Evolutionary conservation across 148 eudicot genomes (phyloP).

Genomic region (Camellia lanceoleosa): DNA sequence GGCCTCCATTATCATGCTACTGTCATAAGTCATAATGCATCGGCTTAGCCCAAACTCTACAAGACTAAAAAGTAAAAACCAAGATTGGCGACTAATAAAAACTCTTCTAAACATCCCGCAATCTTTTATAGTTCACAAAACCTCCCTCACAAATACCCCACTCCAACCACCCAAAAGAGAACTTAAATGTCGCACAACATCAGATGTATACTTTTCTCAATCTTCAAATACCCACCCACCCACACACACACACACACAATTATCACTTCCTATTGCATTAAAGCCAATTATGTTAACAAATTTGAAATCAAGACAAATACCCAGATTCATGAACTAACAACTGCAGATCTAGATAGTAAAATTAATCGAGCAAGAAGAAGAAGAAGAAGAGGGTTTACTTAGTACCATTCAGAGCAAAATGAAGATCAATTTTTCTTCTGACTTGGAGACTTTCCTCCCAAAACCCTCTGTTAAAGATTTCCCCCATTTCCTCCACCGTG

Average conservation of each 20-base stretch:
- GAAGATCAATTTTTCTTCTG: slow-evolving; percentile 45
- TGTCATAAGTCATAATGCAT: neutral
- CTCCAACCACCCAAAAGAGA: neutral
- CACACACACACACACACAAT: too few species aligned
- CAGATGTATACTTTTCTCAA: neutral
- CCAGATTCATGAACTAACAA: neutral
- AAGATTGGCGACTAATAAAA: neutral
- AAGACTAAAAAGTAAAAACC: neutral
- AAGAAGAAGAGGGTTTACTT: too few species aligned
- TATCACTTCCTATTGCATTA: neutral
- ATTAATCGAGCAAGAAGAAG: neutral
- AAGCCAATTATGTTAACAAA: slow-evolving; percentile 5
- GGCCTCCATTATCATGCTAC: neutral
- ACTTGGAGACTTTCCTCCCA: slow-evolving; percentile 50
- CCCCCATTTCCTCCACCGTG: slow-evolving; percentile 82
- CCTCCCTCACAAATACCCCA: neutral
- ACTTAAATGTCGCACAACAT: neutral
- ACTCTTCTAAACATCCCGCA: too few species aligned
- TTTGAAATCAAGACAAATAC: neutral
- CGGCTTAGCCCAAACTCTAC: neutral
- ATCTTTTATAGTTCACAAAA: too few species aligned
- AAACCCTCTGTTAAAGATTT: slow-evolving; percentile 34
- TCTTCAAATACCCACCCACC: neutral
- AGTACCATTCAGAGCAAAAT: slow-evolving; percentile 63
- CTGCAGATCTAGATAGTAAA: neutral